phyloP scores from a whole-genome alignment of 371 early-diverging fungal genomes.

The Lichtheimia hyalospora region DNA sequence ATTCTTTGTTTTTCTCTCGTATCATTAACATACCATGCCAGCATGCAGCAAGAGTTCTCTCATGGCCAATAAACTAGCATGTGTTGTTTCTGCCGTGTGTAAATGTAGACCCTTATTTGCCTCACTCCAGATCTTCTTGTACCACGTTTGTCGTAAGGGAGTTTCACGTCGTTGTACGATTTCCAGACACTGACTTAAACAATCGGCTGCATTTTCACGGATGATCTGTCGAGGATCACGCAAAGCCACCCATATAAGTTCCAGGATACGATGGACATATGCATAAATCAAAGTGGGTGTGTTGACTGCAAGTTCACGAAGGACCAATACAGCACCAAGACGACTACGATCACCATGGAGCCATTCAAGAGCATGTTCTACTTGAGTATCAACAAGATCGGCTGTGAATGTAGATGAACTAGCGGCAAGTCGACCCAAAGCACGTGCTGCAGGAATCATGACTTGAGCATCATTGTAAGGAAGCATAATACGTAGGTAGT shows the following conservation, averaged over 20 bases:
- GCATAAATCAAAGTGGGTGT: conserved; percentile 87
- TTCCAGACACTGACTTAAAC: conserved; percentile 80
- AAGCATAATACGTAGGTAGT: conserved; percentile 82
- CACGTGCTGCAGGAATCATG: conserved; percentile 83
- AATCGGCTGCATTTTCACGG: conserved; percentile 88
- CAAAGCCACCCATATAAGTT: conserved; percentile 86
- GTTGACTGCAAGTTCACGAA: conserved; percentile 80
- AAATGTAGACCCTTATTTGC: conserved; percentile 75
- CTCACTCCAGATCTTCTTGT: conserved; percentile 84
- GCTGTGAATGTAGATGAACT: conserved; percentile 80
- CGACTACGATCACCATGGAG: conserved; percentile 83
- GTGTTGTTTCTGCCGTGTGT: conserved; percentile 79
- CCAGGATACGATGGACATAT: conserved; percentile 83
- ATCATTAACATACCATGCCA: conserved; percentile 64
- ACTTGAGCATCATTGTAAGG: conserved; percentile 82
- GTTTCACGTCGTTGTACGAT: conserved; percentile 85
- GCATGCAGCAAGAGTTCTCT: conserved; percentile 82
- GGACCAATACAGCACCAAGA: conserved; percentile 86
- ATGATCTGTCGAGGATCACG: conserved; percentile 81
- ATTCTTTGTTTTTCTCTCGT: background rate
- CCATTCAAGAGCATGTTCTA: conserved; percentile 89
- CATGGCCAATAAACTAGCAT: conserved; percentile 86
- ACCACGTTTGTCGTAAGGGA: conserved; percentile 69
- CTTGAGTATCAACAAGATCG: conserved; percentile 86
- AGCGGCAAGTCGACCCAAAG: conserved; percentile 78